A percentile compares a stretch with the other conserved stretches of the same genome.
Evolutionary conservation across 257 asterid species (phyloP).

Genomic region (Nicotiana noctiflora): DNA sequence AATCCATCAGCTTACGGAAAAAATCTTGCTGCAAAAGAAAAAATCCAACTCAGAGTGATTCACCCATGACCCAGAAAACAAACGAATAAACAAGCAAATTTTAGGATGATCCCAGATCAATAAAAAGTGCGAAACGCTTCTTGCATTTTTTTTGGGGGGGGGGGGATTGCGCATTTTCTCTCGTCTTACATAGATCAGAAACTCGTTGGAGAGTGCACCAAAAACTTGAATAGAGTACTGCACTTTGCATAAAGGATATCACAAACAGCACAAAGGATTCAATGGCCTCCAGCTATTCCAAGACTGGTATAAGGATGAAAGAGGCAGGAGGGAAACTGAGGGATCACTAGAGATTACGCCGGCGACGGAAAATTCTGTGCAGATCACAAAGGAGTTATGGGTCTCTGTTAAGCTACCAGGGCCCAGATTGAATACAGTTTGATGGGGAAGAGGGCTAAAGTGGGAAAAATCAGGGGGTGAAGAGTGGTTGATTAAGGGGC

Average conservation of each 20-base stretch:
- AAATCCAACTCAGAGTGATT: not conserved
- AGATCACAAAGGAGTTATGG: not conserved
- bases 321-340: not conserved
- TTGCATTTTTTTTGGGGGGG: too few species aligned
- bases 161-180: not conserved
- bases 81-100: not conserved
- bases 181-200: not conserved
- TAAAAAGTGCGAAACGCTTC: not conserved
- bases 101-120: not conserved
- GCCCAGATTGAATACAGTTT: not conserved
- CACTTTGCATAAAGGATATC: not conserved
- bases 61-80: not conserved
- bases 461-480: not conserved
- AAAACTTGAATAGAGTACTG: not conserved
- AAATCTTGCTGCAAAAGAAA: conserved; percentile 63
- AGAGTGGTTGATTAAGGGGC: not conserved
- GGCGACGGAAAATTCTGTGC: not conserved
- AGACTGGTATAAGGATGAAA: not conserved
- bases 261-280: not conserved
- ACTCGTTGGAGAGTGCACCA: not conserved
- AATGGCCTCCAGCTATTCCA: not conserved
- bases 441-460: not conserved
- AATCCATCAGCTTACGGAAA: conserved; percentile 71
- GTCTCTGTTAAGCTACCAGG: not conserved
- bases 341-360: not conserved